phyloP scores from a whole-genome alignment of 768 basidiomycete species.

The Rhizopogon vesiculosus region DNA sequence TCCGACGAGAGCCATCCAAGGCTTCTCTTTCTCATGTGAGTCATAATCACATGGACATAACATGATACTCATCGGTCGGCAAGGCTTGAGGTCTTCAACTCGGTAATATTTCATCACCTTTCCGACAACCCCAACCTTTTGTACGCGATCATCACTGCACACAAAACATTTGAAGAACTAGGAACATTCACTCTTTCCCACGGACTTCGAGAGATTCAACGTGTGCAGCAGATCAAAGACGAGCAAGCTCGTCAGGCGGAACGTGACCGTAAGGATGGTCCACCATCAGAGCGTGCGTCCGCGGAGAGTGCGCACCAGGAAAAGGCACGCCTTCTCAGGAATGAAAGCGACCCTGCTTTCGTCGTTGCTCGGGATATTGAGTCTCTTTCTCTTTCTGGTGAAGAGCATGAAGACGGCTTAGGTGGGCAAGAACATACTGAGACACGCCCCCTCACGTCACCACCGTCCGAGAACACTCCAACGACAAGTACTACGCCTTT shows the following conservation, averaged over 20 bases:
- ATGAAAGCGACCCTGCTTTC: slow-evolving; percentile 35
- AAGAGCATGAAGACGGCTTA: slow-evolving; percentile 7
- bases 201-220: slow-evolving; percentile 82
- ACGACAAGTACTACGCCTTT: slow-evolving; percentile 12
- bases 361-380: slow-evolving; percentile 17
- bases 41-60: slow-evolving; percentile 2
- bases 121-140: slow-evolving; percentile 83
- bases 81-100: slow-evolving; percentile 91
- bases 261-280: slow-evolving; percentile 19
- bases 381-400: slow-evolving; percentile 10
- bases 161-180: slow-evolving; percentile 83
- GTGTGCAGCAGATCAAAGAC: slow-evolving; percentile 67
- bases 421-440: slow-evolving; percentile 4
- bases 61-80: neutral
- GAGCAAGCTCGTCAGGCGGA: slow-evolving; percentile 44
- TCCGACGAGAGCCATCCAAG: slow-evolving; percentile 95
- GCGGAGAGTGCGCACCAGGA: slow-evolving; percentile 46
- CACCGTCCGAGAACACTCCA: slow-evolving; percentile 34
- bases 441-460: slow-evolving; percentile 37
- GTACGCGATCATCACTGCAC: slow-evolving; percentile 80
- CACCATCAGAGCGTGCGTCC: slow-evolving; percentile 1
- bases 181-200: slow-evolving; percentile 86
- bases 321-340: slow-evolving; percentile 62
- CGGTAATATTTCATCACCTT: slow-evolving; percentile 72
- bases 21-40: slow-evolving; percentile 86